Percentiles rank a stretch among this genome's conserved stretches.
phyloP scores from a whole-genome alignment of 2,329 filamentous ascomycete genomes.

The Pseudogymnoascus sp. region DNA sequence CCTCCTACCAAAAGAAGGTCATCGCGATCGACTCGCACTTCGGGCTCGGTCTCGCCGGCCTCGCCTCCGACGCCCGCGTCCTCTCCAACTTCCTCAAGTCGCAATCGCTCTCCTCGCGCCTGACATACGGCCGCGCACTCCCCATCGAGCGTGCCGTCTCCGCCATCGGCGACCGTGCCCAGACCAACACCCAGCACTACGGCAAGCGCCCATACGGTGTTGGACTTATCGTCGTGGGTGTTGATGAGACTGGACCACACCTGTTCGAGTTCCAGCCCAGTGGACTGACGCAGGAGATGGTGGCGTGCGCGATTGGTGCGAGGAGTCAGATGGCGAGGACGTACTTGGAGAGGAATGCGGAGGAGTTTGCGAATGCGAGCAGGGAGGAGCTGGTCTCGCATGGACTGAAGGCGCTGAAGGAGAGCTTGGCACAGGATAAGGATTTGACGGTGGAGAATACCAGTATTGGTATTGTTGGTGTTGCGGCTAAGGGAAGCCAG shows the following conservation, averaged over 20 bases:
- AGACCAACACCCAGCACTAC: conserved; percentile 97
- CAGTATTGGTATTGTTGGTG: conserved; percentile 75
- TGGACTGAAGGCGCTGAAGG: conserved; percentile 84
- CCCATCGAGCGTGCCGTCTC: conserved; percentile 81
- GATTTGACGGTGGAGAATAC: conserved; percentile 97
- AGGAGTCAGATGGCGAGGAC: conserved; percentile 96
- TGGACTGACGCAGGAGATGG: conserved; percentile 95
- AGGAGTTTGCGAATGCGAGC: conserved; percentile 66
- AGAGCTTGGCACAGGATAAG: conserved; percentile 93
- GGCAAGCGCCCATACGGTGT: conserved; percentile 95
- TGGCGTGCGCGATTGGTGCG: conserved; percentile 91
- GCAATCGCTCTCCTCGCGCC: conserved; percentile 89
- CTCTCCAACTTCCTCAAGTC: conserved; percentile 99
- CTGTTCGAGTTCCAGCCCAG: conserved; percentile 97
- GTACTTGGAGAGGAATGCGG: conserved; percentile 88
- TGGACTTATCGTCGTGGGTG: conserved; percentile 82
- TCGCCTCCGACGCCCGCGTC: conserved; percentile 94
- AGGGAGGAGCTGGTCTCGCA: conserved; percentile 86
- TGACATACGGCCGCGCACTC: conserved; percentile 92
- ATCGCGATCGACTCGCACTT: conserved; percentile 94
- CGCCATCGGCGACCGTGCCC: conserved; percentile 91
- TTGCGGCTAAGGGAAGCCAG: conserved; percentile 42
- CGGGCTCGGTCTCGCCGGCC: conserved; percentile 89
- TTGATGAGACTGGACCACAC: conserved; percentile 89
- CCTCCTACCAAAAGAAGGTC: conserved; percentile 99